Base-by-base conservation (phyloP, 345 rosid genomes). In the Populus deltoides region DNA sequence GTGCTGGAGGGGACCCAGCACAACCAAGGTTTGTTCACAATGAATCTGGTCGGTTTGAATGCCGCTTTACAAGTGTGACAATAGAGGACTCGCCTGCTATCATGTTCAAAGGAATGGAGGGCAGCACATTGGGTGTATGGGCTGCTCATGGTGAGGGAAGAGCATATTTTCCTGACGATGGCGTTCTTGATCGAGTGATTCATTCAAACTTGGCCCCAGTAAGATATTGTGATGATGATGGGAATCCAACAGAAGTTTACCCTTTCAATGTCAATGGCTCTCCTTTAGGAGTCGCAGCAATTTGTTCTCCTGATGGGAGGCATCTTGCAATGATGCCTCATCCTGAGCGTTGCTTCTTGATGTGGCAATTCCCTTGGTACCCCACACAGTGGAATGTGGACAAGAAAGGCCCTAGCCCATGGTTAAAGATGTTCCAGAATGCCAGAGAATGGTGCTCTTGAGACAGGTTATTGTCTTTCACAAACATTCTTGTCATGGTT, bases 301-400 rank as follows among this genome's bases (percentile, higher is more conserved):
- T 95, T 66, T 95, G 99, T 80, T 95, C 98, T 1, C 97, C 98
- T 8, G 94, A 95, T 77, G 97, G 99, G 20, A 87, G 99, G 81
- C 98, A 95, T 87, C 87, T 95, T 7, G 99, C 97, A 3, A 91
- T 93, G 99, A 95, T 95, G 99, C 99, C 99, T 82, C 98, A 93
- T 78, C 99, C 99, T 6, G 99, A 95, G 77, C 94, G 98, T 29
- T 93, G 97, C 86, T 95, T 95, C 88, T 82, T 95, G 89, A 95
- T 95, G 99, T 95, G 98, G 99, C 99, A 95, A 71, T 93, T 74
- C 78, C 99, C 99, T 0, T 93, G 99, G 99, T 95, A 91, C 74
- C 99, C 97, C 12, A 88, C 71, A 72, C 78, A 90, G 78, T 95
- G 99, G 99, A 81, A 86, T 31, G 89, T 93, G 72, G 94, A 92